Evolutionary conservation across 176 grass and related monocot genomes (phyloP), one percentile per base, ranked within the genome.

Genomic region (Saccharum officinarum): DNA sequence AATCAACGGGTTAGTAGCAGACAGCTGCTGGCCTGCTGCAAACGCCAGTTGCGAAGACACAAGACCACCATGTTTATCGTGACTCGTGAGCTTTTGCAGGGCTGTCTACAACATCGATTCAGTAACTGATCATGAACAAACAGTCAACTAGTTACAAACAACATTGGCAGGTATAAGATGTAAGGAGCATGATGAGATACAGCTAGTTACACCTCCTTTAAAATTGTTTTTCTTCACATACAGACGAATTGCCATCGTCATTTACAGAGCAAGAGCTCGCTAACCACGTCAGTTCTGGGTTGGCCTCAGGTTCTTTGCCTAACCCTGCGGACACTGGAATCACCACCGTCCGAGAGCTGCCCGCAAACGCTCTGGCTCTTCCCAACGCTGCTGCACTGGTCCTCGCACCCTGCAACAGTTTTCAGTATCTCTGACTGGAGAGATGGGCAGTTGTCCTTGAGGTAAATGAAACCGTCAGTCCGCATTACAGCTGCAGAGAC

Each of bases 401-500:
- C 95, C 80, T 95, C 96, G 0, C 89, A 87, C 17, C 91, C 91
- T 1, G 91, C 93, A 78, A 95, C 84, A 49, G 91, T 93, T 89
- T 87, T 88, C 85, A 98, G 49, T 69, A 98, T 88, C 77, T 98
- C 93, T 4, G 91, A 90, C 85, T 98, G 96, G 59, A 98, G 79
- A 7, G 93, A 86, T 18, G 93, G 89, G 71, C 87, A 94, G 41
- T 92, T 88, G 30, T 95, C 91, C 80, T 93, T 95, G 67, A 94
- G 91, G 76, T 90, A 87, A 85, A 89, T 73, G 15, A 98, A 98
- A 75, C 96, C 93, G 7, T 92, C 86, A 11, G 87, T 93, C 23
- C 89, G 86, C 76, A 98, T 95, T 69, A 98, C 93, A 94, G 96
- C 96, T 98, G 96, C 92, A 98, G 84, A 87, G 80, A 96, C 80